Evolutionary conservation across 1,139 yeast genomes (phyloP), one percentile per base, ranked within the genome.

Genomic region (Magnusiomyces tetraspermus): DNA sequence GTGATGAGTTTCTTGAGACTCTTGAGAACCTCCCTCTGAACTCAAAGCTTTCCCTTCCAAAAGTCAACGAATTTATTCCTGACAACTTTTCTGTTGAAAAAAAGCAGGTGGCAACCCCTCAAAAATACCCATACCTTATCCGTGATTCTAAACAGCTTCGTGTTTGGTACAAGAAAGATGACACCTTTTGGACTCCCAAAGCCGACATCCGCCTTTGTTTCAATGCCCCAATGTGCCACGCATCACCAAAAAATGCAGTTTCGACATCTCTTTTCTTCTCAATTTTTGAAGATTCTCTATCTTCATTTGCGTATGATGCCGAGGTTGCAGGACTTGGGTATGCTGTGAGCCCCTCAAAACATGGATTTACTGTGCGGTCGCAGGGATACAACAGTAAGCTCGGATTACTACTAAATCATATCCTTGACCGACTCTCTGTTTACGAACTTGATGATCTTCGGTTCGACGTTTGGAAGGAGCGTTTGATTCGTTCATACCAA

Each of bases 151-250:
- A 70, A 0, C 68, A 64, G 47, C 63, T 75, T 41, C 79, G 75
- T 61, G 72, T 88, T 38, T 92, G 98, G 98, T 88, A 76, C 68
- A 92, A 90, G 66, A 85, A 85, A 63, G 97, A 92, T 69, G 96
- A 92, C 60, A 80, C 83, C 49, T 87, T 92, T 64, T 80, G 85
- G 74, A 85, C 86, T 19, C 98, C 98, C 48, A 86, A 90, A 68
- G 94, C 94, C 0, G 74, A 79, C 48, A 78, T 88, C 33, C 79
- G 79, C 49, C 67, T 86, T 50, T 74, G 78, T 48, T 73, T 92
- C 57, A 85, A 83, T 58, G 70, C 56, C 47, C 96, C 96, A 1
- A 71, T 76, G 11, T 74, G 85, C 0, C 77, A 77, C 50, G 69
- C 76, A 1, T 78, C 83, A 15, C 80, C 86, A 1, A 68, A 75